phyloP scores from a whole-genome alignment of 495 filamentous ascomycete genomes.

The Beverwykella pulmonaria region DNA sequence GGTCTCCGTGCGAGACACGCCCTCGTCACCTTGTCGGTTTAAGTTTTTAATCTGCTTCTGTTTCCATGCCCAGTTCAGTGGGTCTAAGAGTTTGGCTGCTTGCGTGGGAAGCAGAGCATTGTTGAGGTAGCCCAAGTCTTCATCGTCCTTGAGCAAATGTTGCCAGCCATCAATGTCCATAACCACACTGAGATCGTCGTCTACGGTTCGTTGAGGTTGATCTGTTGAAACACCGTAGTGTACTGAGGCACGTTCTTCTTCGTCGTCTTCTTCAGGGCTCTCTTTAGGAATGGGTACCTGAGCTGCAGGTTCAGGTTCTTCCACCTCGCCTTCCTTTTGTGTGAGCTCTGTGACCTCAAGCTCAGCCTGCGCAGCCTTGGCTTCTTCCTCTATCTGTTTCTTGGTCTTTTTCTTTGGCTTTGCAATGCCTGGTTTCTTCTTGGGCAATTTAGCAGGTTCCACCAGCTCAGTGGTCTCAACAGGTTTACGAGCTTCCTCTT shows the following conservation, averaged over 20 bases:
- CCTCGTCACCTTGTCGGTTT: constrained; percentile 61
- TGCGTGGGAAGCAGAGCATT: constrained; percentile 53
- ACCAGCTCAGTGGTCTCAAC: constrained; percentile 41
- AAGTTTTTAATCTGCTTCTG: constrained; percentile 87
- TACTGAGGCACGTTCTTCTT: constrained; percentile 50
- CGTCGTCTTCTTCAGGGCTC: constrained; percentile 37
- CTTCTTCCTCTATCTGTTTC: constrained; percentile 72
- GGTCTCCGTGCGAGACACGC: constrained; percentile 56
- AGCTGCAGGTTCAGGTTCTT: constrained; percentile 39
- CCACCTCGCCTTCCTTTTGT: constrained; percentile 50
- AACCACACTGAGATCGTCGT: constrained; percentile 66
- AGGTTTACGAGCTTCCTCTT: constrained; percentile 48
- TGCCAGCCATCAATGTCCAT: constrained; percentile 81
- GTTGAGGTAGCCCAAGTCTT: constrained; percentile 66
- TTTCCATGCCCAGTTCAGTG: constrained; percentile 82
- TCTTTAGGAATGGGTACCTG: constrained; percentile 39
- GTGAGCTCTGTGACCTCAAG: constrained; percentile 43
- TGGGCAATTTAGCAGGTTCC: constrained; percentile 47
- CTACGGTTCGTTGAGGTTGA: constrained; percentile 64
- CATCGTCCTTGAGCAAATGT: constrained; percentile 74
- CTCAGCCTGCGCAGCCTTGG: constrained; percentile 57
- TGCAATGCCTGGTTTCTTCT: constrained; percentile 43
- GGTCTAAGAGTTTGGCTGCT: constrained; percentile 62
- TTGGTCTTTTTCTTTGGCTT: constrained; percentile 71
- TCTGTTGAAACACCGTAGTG: constrained; percentile 64